A percentile compares a stretch with the other conserved stretches of the same genome.
Evolutionary conservation across 2,329 filamentous ascomycete genomes (phyloP).

Genomic region (Zelopaecilomyces penicillatus): DNA sequence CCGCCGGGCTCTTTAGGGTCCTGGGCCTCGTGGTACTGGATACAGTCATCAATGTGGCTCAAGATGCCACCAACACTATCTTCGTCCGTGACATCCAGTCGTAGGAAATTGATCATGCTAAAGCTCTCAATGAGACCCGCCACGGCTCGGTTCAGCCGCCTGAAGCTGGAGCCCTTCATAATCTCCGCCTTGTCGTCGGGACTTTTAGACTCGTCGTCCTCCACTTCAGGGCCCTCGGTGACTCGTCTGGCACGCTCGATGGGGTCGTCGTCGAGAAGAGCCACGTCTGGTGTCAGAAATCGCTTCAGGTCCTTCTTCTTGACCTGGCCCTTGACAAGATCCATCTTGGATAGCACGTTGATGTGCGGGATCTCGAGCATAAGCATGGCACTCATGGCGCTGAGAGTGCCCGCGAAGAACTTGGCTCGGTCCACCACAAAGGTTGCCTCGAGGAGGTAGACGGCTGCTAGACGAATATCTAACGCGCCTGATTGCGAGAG

Average conservation of each 20-base stretch:
- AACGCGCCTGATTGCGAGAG: slow-evolving; percentile 70
- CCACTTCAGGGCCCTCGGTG: slow-evolving; percentile 30
- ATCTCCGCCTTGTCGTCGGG: slow-evolving; percentile 59
- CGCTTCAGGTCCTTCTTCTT: slow-evolving; percentile 81
- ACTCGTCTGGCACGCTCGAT: slow-evolving; percentile 37
- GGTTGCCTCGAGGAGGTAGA: slow-evolving; percentile 90
- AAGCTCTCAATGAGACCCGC: slow-evolving; percentile 92
- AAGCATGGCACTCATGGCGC: slow-evolving; percentile 97
- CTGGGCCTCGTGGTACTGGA: slow-evolving; percentile 88
- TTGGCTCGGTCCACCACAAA: slow-evolving; percentile 95
- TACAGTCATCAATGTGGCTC: slow-evolving; percentile 90
- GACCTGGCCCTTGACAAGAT: slow-evolving; percentile 84
- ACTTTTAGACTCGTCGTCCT: slow-evolving; percentile 47
- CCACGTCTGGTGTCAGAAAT: slow-evolving; percentile 80
- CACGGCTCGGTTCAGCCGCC: slow-evolving; percentile 77
- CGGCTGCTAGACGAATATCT: slow-evolving; percentile 85
- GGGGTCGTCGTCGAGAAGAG: slow-evolving; percentile 73
- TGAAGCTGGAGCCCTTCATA: slow-evolving; percentile 76
- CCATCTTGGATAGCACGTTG: slow-evolving; percentile 97
- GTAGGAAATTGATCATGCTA: slow-evolving; percentile 93
- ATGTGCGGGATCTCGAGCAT: slow-evolving; percentile 96
- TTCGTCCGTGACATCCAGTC: slow-evolving; percentile 82
- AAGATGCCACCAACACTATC: slow-evolving; percentile 79
- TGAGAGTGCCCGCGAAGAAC: slow-evolving; percentile 92
- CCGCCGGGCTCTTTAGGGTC: slow-evolving; percentile 78